Evolutionary conservation across 2,329 filamentous ascomycete species (phyloP).

Genomic region (Talaromyces albobiverticillius): DNA sequence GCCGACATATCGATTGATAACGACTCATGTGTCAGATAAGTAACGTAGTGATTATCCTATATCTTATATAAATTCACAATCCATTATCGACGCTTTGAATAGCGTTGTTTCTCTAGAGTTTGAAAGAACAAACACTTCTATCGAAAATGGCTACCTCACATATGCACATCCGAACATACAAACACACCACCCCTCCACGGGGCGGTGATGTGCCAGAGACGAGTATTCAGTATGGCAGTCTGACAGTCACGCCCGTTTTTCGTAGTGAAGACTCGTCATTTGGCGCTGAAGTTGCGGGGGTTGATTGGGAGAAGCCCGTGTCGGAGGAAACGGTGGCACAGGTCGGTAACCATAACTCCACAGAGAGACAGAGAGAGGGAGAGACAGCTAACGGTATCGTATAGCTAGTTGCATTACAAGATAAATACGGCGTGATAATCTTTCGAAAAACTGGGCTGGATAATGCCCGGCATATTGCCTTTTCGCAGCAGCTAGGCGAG

Average conservation of each 20-base stretch:
- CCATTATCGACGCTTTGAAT: no score
- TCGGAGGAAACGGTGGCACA: conserved; percentile 14
- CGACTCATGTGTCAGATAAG: not conserved
- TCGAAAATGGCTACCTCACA: conserved; percentile 8
- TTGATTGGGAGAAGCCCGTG: conserved; percentile 16
- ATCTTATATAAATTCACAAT: not conserved
- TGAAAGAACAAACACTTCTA: no score
- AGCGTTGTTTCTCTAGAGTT: no score
- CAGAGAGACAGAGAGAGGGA: not conserved
- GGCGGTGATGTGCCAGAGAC: not conserved
- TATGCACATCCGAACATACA: conserved; percentile 16
- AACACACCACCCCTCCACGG: conserved; percentile 14
- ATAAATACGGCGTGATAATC: conserved; percentile 23
- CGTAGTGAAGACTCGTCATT: conserved; percentile 9
- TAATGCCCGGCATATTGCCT: conserved; percentile 23
- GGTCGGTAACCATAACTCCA: conserved; percentile 3
- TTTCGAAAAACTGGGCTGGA: conserved; percentile 23
- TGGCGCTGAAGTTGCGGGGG: conserved; percentile 17
- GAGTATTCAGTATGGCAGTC: conserved; percentile 10
- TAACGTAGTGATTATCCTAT: not conserved
- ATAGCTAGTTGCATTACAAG: conserved; percentile 23
- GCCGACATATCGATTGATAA: not conserved
- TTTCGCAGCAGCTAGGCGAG: conserved; percentile 23
- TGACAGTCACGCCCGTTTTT: conserved; percentile 16
- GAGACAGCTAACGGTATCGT: not conserved